Percentiles rank a stretch among this genome's conserved stretches.
These are phyloP conservation scores for Arxiozyma heterogenica DNA, from an alignment of 1,139 yeast genomes.

Conservation along the genomic window DNA sequence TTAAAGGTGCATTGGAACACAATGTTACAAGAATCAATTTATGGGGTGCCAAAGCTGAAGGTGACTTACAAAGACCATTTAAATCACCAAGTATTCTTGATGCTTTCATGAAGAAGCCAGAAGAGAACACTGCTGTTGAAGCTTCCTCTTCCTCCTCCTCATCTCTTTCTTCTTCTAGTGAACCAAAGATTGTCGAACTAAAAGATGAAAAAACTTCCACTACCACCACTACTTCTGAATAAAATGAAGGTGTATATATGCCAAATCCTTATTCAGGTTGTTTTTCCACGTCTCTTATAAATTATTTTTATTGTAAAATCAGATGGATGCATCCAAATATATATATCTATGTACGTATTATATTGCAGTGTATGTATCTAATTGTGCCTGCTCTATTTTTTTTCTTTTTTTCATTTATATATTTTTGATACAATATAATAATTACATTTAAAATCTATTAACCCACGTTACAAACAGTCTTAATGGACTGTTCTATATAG, in stretches of 20 bases:
- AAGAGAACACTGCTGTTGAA: conserved; percentile 33
- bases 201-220: conserved; percentile 4
- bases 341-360: too few relatives aligned
- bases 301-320: too few relatives aligned
- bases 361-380: background rate
- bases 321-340: too few relatives aligned
- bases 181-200: conserved; percentile 9
- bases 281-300: background rate
- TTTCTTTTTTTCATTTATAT: background rate
- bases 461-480: too few relatives aligned
- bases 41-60: conserved; percentile 73
- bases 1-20: conserved; percentile 83
- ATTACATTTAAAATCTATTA: too few relatives aligned
- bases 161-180: conserved; percentile 66
- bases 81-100: conserved; percentile 78
- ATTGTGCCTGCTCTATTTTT: background rate
- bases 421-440: background rate
- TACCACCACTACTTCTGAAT: conserved; percentile 45
- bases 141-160: conserved; percentile 57
- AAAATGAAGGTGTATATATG: conserved; percentile 45
- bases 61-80: conserved; percentile 96
- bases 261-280: too few relatives aligned
- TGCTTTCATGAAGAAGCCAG: conserved; percentile 33
- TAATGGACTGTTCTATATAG: background rate
- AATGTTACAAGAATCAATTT: conserved; percentile 89